phyloP scores from a whole-genome alignment of 805 yeast genomes.

The Barnettozyma salicaria region DNA sequence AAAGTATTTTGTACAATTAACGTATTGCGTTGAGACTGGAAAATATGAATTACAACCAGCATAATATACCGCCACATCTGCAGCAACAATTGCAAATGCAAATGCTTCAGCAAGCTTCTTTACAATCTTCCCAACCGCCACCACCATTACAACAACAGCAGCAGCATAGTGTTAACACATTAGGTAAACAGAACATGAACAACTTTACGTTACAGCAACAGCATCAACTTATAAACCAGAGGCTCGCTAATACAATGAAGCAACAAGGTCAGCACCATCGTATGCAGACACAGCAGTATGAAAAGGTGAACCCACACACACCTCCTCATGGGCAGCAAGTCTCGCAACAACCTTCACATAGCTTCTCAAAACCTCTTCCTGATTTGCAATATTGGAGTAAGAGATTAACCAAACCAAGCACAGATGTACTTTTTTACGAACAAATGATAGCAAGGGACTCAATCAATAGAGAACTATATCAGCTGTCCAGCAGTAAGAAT shows the following conservation, averaged over 20 bases:
- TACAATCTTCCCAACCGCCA: constrained; percentile 12
- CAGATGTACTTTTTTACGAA: constrained; percentile 54
- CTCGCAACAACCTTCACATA: constrained; percentile 11
- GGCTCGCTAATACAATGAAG: constrained; percentile 16
- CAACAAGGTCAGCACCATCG: constrained; percentile 20
- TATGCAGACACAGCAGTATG: constrained; percentile 18
- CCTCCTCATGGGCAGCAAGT: constrained; percentile 33
- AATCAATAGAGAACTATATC: constrained; percentile 17
- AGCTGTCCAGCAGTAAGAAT: constrained; percentile 26
- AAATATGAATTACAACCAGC: constrained; percentile 13
- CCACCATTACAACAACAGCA: constrained; percentile 11
- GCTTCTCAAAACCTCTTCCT: constrained; percentile 32
- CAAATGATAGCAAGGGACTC: constrained; percentile 42
- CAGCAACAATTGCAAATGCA: constrained; percentile 23
- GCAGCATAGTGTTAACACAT: constrained; percentile 7
- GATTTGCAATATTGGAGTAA: constrained; percentile 52
- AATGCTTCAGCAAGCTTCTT: constrained; percentile 11
- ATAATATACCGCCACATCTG: constrained; percentile 16
- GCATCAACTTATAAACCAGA: constrained; percentile 20
- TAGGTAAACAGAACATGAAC: constrained; percentile 7
- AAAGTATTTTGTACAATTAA: too few species aligned
- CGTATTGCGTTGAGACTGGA: too few species aligned
- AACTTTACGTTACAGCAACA: constrained; percentile 19
- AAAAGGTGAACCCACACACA: constrained; percentile 21
- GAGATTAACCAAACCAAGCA: constrained; percentile 30